phyloP scores from a whole-genome alignment of 2,329 filamentous ascomycete species.

The Fusarium xyrophilum region DNA sequence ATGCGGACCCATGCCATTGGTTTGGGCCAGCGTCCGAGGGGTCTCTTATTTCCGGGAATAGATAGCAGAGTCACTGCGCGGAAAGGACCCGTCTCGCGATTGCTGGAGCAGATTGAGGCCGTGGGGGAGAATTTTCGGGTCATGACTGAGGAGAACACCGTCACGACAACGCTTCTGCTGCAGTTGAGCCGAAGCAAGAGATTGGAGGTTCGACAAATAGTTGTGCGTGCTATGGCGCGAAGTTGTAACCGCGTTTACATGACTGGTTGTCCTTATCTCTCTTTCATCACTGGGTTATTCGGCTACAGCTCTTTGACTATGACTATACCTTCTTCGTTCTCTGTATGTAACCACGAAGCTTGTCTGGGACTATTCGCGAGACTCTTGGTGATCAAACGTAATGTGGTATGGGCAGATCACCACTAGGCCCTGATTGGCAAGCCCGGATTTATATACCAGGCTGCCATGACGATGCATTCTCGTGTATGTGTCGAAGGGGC shows the following conservation, averaged over 20 bases:
- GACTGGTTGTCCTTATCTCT: not conserved
- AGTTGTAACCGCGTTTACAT: not conserved
- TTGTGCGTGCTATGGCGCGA: no score
- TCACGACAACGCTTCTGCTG: not conserved
- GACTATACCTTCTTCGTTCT: not conserved
- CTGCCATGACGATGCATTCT: not conserved
- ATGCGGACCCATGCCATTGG: not conserved
- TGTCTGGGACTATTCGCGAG: not conserved
- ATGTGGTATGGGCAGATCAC: not conserved
- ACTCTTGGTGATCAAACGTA: not conserved
- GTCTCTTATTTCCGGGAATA: not conserved
- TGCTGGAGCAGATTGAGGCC: not conserved
- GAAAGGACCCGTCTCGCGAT: not conserved
- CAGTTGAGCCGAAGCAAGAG: not conserved
- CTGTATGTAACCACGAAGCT: not conserved
- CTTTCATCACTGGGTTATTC: no score
- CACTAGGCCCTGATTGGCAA: accelerated
- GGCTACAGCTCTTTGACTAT: not conserved
- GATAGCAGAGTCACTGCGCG: not conserved
- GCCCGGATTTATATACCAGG: not conserved
- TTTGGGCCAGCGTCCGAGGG: not conserved
- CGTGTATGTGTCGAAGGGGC: not conserved
- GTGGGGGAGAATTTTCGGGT: not conserved
- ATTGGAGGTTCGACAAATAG: not conserved
- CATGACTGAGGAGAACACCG: not conserved